A percentile compares a stretch with the other conserved stretches of the same genome.
Evolutionary conservation across 306 rosid species (phyloP).

Genomic region (Vachellia collinsii): DNA sequence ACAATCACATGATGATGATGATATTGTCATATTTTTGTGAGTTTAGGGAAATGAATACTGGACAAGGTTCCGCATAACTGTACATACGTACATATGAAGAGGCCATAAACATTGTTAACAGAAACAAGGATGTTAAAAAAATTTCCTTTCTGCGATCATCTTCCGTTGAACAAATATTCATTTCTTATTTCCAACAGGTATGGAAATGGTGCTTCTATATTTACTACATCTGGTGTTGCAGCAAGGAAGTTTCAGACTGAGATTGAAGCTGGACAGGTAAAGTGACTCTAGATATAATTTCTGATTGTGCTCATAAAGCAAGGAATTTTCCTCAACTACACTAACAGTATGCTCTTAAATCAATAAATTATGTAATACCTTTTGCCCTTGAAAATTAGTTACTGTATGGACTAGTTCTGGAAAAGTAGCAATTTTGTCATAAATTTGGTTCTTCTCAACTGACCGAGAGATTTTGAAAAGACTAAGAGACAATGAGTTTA

Average conservation of each 20-base stretch:
- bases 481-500: not conserved
- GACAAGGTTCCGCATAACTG: too few species aligned
- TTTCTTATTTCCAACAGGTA: slow-evolving; percentile 56
- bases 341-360: not conserved
- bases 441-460: not conserved
- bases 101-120: slow-evolving; percentile 74
- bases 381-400: not conserved
- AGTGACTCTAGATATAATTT: not conserved
- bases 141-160: not conserved
- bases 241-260: slow-evolving; percentile 95
- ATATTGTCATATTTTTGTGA: too few species aligned
- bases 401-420: not conserved
- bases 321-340: not conserved
- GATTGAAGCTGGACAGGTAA: slow-evolving; percentile 95
- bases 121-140: slow-evolving; percentile 61
- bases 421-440: not conserved
- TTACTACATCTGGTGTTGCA: slow-evolving; percentile 87
- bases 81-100: slow-evolving; percentile 44
- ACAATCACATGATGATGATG: too few species aligned
- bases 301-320: not conserved
- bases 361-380: not conserved
- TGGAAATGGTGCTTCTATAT: slow-evolving; percentile 96
- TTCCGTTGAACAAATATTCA: not conserved
- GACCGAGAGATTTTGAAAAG: not conserved
- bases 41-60: too few species aligned